Percentiles rank a stretch among this genome's conserved stretches.
Conservation (phyloP, 1,139 yeast species). For the Trichomonascaceae sp. region DNA sequence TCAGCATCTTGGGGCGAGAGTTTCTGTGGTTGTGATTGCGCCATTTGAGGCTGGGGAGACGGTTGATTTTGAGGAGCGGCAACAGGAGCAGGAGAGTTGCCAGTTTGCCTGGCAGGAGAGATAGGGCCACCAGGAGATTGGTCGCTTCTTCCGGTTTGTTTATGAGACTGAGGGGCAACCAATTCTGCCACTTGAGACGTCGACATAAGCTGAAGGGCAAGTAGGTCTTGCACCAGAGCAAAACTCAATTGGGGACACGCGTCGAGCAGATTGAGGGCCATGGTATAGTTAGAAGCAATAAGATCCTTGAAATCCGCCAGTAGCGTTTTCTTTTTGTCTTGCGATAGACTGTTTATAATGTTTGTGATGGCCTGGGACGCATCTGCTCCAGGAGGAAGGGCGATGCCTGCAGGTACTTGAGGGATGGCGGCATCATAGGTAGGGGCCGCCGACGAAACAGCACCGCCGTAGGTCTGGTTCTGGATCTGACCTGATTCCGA, state of each 20-base stretch:
- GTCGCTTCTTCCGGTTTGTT: neutral
- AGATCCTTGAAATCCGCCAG: slow-evolving; percentile 53
- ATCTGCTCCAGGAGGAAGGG: slow-evolving; percentile 37
- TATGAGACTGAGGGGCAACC: neutral
- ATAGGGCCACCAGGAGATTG: slow-evolving; percentile 33
- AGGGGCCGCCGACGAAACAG: neutral
- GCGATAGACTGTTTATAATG: slow-evolving; percentile 41
- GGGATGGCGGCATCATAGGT: slow-evolving; percentile 7
- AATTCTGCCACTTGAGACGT: neutral
- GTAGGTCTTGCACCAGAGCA: slow-evolving; percentile 65
- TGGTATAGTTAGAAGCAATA: slow-evolving; percentile 45
- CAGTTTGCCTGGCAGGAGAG: slow-evolving; percentile 9
- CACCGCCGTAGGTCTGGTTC: neutral
- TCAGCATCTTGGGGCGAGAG: slow-evolving; percentile 25
- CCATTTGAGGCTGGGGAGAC: slow-evolving; percentile 2
- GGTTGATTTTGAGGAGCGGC: slow-evolving; percentile 1
- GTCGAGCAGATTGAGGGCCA: slow-evolving; percentile 47
- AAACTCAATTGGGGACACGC: slow-evolving; percentile 74
- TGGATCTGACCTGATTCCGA: neutral
- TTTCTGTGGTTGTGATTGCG: slow-evolving; percentile 6
- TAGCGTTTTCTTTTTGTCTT: slow-evolving; percentile 37
- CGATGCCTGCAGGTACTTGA: slow-evolving; percentile 17
- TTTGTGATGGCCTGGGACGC: slow-evolving; percentile 47
- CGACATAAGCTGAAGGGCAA: slow-evolving; percentile 37
- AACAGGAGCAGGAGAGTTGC: slow-evolving; percentile 7